Evolutionary conservation across 805 yeast genomes (phyloP).

Genomic region (Schizosaccharomyces lindneri): DNA sequence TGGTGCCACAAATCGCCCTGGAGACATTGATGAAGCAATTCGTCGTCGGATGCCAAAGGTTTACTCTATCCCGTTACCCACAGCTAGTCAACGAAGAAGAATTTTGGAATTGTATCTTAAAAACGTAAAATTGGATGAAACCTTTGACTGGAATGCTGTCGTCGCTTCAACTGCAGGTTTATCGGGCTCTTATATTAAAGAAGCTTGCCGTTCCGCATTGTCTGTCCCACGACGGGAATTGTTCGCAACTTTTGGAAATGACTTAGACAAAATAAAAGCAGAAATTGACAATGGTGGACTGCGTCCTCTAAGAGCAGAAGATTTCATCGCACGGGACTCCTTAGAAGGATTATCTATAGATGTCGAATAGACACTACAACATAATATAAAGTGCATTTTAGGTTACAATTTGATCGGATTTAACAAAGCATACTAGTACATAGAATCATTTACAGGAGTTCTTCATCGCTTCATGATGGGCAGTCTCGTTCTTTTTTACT

Average conservation of each 20-base stretch:
- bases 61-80: constrained; percentile 56
- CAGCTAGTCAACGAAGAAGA: constrained; percentile 35
- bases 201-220: constrained; percentile 81
- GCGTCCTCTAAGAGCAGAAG: not conserved
- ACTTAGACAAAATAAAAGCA: not conserved
- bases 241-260: constrained; percentile 26
- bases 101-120: constrained; percentile 21
- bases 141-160: constrained; percentile 23
- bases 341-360: not conserved
- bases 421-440: no score
- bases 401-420: no score
- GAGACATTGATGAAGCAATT: constrained; percentile 79
- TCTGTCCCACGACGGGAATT: constrained; percentile 70
- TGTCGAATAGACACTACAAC: not conserved
- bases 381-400: not conserved
- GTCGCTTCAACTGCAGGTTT: constrained; percentile 30
- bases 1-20: constrained; percentile 86
- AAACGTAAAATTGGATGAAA: constrained; percentile 25
- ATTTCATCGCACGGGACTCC: not conserved
- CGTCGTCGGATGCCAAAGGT: constrained; percentile 80
- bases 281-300: not conserved
- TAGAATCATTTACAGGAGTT: no score
- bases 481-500: no score
- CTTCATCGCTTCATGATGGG: no score
- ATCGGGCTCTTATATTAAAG: constrained; percentile 82